A percentile compares a stretch with the other conserved stretches of the same genome.
Conservation (phyloP, 2,329 filamentous ascomycete genomes). For the Paracoccidioides brasiliensis region DNA sequence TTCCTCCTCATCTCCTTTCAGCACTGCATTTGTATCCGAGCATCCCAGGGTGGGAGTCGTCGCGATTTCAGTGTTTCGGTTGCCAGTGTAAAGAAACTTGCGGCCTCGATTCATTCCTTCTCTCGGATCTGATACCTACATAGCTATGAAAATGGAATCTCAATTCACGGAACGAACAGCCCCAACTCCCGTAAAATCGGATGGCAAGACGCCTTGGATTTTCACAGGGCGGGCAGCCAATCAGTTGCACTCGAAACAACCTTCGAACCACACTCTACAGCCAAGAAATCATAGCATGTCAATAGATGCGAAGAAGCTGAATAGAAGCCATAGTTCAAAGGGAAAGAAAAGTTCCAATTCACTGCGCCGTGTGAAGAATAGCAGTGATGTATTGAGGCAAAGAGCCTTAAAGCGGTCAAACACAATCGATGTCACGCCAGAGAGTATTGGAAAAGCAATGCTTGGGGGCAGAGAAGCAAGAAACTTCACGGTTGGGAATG, state of each 20-base stretch:
- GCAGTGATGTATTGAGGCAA: constrained; percentile 37
- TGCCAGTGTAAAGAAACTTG: not conserved
- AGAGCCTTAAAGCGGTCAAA: constrained; percentile 31
- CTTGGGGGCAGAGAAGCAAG: constrained; percentile 52
- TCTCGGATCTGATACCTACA: not conserved
- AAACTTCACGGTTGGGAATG: constrained; percentile 68
- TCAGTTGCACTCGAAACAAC: not conserved
- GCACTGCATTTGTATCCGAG: not conserved
- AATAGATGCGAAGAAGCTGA: constrained; percentile 20
- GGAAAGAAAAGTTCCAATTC: constrained; percentile 24
- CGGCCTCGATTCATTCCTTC: not conserved
- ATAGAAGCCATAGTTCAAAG: constrained; percentile 19
- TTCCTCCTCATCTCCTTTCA: not conserved
- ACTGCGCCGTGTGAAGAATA: constrained; percentile 36
- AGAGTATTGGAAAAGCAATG: constrained; percentile 47
- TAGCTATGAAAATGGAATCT: not conserved
- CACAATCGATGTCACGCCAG: constrained; percentile 45
- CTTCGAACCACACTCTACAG: constrained; percentile 8
- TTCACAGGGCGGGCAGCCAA: not conserved
- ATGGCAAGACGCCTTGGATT: not conserved
- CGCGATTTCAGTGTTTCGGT: not conserved
- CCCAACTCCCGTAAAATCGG: not conserved
- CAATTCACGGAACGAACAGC: not conserved
- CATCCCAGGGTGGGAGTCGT: not conserved
- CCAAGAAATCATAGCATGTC: constrained; percentile 24